Evolutionary conservation across 805 yeast genomes (phyloP), one percentile per base, ranked within the genome.

Genomic region (Isabelozyma rhagii): DNA sequence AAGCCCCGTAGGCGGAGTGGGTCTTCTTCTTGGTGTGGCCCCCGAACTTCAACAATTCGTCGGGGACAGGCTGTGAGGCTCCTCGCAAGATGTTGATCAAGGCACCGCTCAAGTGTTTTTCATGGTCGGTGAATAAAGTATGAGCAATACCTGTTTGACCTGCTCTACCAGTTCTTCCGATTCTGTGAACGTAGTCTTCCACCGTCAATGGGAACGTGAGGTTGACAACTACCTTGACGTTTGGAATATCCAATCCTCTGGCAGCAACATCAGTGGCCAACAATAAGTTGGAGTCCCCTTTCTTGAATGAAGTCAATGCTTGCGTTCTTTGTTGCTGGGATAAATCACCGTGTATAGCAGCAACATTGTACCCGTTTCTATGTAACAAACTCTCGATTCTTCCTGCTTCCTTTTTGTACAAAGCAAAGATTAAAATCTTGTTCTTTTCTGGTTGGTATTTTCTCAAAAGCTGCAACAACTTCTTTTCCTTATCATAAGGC

Each of bases 261-360:
- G 97, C 97, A 47, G 97, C 97, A 51, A 92, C 99, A 73, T 94
- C 99, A 2, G 99, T 94, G 29, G 99, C 99, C 58, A 94, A 79
- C 69, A 94, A 72, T 43, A 94, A 72, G 58, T 80, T 84, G 47
- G 86, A 79, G 45, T 77, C 78, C 29, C 98, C 98, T 36, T 78
- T 68, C 69, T 94, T 94, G 78, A 94, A 94, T 54, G 83, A 82
- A 38, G 84, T 85, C 55, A 94, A 77, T 7, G 99, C 97, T 55
- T 77, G 81, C 3, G 97, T 87, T 72, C 99, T 85, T 71, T 93
- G 97, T 47, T 80, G 85, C 73, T 94, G 99, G 45, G 89, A 79
- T 62, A 94, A 77, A 67, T 94, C 98, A 52, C 99, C 99, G 64
- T 94, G 99, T 56, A 94, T 86, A 10, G 99, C 97, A 44, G 97